Percentiles rank a stretch among this genome's conserved stretches.
Conservation (phyloP, 495 filamentous ascomycete species). For the Pseudevernia furfuracea region DNA sequence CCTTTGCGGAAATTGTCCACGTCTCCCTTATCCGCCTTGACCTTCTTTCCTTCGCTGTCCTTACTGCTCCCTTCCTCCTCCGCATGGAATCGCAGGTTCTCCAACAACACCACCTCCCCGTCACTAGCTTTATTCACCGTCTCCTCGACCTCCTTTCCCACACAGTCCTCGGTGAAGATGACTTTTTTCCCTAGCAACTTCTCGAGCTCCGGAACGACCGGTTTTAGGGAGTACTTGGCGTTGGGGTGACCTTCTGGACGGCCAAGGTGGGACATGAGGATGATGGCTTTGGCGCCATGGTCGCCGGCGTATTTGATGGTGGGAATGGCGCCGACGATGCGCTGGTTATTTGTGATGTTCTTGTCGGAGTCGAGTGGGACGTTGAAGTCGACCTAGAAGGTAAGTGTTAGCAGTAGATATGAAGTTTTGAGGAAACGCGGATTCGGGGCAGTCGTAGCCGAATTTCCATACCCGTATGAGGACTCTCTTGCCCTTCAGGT, state of each 20-base stretch:
- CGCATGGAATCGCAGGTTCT: slow-evolving; percentile 95
- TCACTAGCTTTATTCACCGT: slow-evolving; percentile 74
- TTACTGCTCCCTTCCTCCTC: slow-evolving; percentile 96
- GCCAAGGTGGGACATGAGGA: slow-evolving; percentile 98
- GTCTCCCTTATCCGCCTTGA: slow-evolving; percentile 89
- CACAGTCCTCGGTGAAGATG: slow-evolving; percentile 83
- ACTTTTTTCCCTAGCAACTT: slow-evolving; percentile 76
- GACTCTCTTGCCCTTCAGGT: slow-evolving; percentile 96
- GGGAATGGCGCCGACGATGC: slow-evolving; percentile 92
- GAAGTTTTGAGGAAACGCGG: neutral
- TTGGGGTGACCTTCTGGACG: slow-evolving; percentile 85
- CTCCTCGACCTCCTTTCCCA: slow-evolving; percentile 82
- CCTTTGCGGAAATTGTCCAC: slow-evolving; percentile 92
- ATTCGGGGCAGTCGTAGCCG: neutral
- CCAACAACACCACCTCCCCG: slow-evolving; percentile 82
- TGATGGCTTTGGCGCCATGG: slow-evolving; percentile 85
- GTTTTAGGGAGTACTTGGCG: slow-evolving; percentile 89
- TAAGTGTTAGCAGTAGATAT: slow-evolving; percentile 9
- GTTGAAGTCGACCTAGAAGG: slow-evolving; percentile 91
- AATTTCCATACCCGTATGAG: slow-evolving; percentile 75
- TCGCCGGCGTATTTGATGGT: slow-evolving; percentile 98
- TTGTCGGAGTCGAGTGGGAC: slow-evolving; percentile 85
- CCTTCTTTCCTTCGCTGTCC: slow-evolving; percentile 89
- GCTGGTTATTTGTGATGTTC: slow-evolving; percentile 96
- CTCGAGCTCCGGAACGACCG: slow-evolving; percentile 85